Base-by-base conservation (phyloP, 495 filamentous ascomycete species). In the Annulohypoxylon nitens region DNA sequence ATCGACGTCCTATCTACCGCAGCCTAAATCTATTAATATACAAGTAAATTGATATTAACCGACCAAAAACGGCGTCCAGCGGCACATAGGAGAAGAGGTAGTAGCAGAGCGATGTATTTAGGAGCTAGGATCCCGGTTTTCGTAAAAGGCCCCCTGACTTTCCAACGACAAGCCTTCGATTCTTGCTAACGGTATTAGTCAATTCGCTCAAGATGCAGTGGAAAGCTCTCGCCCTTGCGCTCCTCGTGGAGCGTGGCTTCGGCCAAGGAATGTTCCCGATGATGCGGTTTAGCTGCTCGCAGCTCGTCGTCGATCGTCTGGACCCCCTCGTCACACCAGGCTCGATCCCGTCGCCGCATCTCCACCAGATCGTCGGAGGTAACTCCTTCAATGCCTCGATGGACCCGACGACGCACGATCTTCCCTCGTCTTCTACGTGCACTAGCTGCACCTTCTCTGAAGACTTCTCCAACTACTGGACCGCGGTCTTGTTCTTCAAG, bases 311-410 rank as follows among this genome's bases (percentile, higher is more conserved):
- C 39, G 89, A 89, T 69, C 87, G 91, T 61, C 75, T 89, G 54
- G 93, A 95, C 76, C 92, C 93, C 3, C 83, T 93, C 59, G 82
- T 91, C 34, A 81, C 78, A 53, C 90, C 90, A 9, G 90, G 90
- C 6, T 65, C 37, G 0, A 82, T 87, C 1, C 78, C 78, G 23
- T 79, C 78, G 57, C 78, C 78, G 23, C 81, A 83, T 63, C 73
- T 82, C 7, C 81, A 83, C 61, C 81, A 83, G 47, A 81, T 83
- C 62, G 81, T 81, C 23, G 80, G 81, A 11, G 81, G 81, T 12
- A 80, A 81, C 54, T 80, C 79, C 0, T 81, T 81, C 65, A 79
- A 81, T 57, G 78, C 76, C 2, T 69, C 76, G 23, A 80, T 80
- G 78, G 66, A 78, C 63, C 76, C 76, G 16, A 41, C 55, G 45